These are phyloP conservation scores for Berberis vulgaris DNA, from an alignment of 164 flowering plant genomes.

Conservation along the genomic window DNA sequence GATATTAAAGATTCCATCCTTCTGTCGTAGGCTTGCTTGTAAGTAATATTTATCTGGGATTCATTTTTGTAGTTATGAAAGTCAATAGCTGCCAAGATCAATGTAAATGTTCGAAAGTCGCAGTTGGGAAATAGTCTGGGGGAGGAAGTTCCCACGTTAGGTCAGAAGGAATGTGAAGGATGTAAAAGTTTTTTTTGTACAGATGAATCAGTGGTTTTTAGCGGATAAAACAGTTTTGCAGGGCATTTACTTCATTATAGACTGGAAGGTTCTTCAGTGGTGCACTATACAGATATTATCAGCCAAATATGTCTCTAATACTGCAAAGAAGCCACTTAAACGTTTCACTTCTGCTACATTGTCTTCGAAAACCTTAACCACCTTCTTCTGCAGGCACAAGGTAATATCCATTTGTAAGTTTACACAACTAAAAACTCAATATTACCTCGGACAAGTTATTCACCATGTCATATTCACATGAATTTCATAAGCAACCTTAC, in stretches of 20 bases:
- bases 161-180: neutral
- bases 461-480: no score
- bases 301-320: neutral
- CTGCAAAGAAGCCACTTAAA: no score
- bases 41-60: slow-evolving; percentile 20
- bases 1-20: slow-evolving; percentile 3
- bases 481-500: no score
- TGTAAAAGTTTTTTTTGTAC: slow-evolving; percentile 6
- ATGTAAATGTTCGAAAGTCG: slow-evolving; percentile 19
- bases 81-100: slow-evolving; percentile 14
- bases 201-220: slow-evolving; percentile 2
- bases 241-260: neutral
- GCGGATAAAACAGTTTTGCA: neutral
- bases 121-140: slow-evolving; percentile 3
- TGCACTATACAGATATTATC: neutral
- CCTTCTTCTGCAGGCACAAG: no score
- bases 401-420: no score
- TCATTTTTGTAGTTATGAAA: slow-evolving; percentile 41
- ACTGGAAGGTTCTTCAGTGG: neutral
- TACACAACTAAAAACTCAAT: no score
- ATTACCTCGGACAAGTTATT: no score
- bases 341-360: no score
- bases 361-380: no score
- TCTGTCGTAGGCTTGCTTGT: slow-evolving; percentile 13
- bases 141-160: slow-evolving; percentile 8